phyloP scores from a whole-genome alignment of 2,329 filamentous ascomycete species.

The Sarocladiaceae sp. region DNA sequence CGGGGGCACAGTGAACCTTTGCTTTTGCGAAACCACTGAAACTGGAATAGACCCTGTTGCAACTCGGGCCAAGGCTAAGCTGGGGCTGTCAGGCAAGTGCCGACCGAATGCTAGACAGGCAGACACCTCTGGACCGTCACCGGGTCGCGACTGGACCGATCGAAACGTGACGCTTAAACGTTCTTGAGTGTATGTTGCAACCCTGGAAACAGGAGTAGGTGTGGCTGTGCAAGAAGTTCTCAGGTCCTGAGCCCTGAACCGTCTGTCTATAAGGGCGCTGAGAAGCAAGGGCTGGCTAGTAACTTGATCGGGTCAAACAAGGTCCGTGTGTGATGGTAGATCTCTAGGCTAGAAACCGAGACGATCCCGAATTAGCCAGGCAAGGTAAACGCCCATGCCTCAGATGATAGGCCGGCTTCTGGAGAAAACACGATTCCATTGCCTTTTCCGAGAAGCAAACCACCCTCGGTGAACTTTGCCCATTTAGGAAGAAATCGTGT shows the following conservation, averaged over 20 bases:
- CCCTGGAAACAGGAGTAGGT: conserved; percentile 1
- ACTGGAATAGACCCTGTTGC: conserved; percentile 4
- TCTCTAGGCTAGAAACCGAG: no score
- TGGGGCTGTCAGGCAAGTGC: conserved; percentile 1
- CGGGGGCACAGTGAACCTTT: not conserved
- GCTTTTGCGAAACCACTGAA: conserved; percentile 9
- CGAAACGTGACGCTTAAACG: conserved; percentile 2
- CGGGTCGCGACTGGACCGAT: conserved; percentile 1
- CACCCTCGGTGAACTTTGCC: not conserved
- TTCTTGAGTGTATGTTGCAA: not conserved
- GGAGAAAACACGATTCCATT: not conserved
- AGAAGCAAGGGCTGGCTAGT: no score
- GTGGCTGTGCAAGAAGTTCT: conserved; percentile 1
- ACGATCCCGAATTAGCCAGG: not conserved
- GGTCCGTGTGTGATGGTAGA: no score
- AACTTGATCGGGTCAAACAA: no score
- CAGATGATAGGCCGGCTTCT: no score
- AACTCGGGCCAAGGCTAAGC: conserved; percentile 1
- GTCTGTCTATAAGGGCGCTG: no score
- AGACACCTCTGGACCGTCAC: not conserved
- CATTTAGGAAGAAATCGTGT: not conserved
- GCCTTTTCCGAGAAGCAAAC: not conserved
- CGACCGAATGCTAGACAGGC: not conserved
- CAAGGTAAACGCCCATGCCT: no score
- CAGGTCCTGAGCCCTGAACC: not conserved